Evolutionary conservation across 2,329 filamentous ascomycete species (phyloP), one percentile per base, ranked within the genome.

Genomic region (Cercospora canescens): DNA sequence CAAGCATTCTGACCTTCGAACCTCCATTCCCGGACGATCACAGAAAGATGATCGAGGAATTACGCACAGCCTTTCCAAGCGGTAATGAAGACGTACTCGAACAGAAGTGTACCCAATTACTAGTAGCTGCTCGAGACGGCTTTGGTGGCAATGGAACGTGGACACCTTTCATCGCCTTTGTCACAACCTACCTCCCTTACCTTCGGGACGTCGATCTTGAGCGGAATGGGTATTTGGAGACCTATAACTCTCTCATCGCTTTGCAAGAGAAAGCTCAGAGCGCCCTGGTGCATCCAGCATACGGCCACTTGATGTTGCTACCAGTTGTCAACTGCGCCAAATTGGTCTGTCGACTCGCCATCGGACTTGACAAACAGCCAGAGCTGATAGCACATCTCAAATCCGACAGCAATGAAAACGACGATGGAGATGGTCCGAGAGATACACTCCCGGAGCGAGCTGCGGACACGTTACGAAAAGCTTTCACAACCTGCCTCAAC

Each of bases 401-500:
- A 45, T 64, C 63, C 9, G 64, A 56, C 8, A 57, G 41, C 18
- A 50, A 66, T 3, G 72, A 86, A 16, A 83, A 63, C 9, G 72
- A 86, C 14, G 83, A 84, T 8, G 85, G 86, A 37, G 85, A 87
- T 62, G 89, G 89, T 28, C 88, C 90, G 60, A 87, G 89, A 71
- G 87, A 91, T 71, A 93, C 93, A 1, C 85, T 97, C 45, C 92
- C 94, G 11, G 94, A 97, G 77, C 88, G 90, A 28, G 93, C 93
- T 1, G 93, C 93, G 18, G 94, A 97, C 75, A 91, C 92, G 59
- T 91, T 97, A 66, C 91, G 96, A 67, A 91, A 93, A 76, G 93
- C 94, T 24, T 97, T 97, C 76, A 95, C 92, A 11, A 93, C 92
- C 41, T 97, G 94, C 70, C 81, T 97, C 35, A 93, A 91, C 4